A percentile compares a stretch with the other conserved stretches of the same genome.
Conservation (phyloP, 1,139 yeast genomes). For the Nakaseomyces glabratus region DNA sequence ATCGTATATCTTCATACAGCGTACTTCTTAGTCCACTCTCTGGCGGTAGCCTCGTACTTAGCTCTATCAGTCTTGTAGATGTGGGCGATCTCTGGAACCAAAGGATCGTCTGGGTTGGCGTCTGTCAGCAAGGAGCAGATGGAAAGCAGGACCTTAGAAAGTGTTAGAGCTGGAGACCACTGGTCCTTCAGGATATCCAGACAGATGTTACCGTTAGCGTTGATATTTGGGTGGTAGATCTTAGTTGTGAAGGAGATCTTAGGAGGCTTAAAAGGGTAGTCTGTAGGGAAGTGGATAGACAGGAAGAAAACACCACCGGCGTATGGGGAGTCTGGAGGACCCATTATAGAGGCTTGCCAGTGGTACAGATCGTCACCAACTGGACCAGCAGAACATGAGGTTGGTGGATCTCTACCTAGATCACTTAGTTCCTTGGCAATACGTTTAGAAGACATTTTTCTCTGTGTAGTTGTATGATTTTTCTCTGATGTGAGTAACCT, state of each 20-base stretch:
- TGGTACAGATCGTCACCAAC: slow-evolving; percentile 92
- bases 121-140: slow-evolving; percentile 89
- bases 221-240: slow-evolving; percentile 86
- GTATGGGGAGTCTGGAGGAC: slow-evolving; percentile 89
- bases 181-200: slow-evolving; percentile 42
- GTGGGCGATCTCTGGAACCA: slow-evolving; percentile 97
- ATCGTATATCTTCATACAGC: slow-evolving; percentile 75
- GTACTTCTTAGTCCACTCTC: slow-evolving; percentile 97
- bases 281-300: slow-evolving; percentile 89
- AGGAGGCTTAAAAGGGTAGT: slow-evolving; percentile 91
- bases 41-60: slow-evolving; percentile 93
- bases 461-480: no score
- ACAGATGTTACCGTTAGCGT: slow-evolving; percentile 65
- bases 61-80: slow-evolving; percentile 90
- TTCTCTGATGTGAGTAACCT: no score
- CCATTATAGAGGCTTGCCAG: slow-evolving; percentile 97
- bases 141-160: slow-evolving; percentile 79
- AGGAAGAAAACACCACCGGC: slow-evolving; percentile 90
- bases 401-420: slow-evolving; percentile 97
- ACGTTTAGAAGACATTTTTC: slow-evolving; percentile 56
- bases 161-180: slow-evolving; percentile 69
- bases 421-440: slow-evolving; percentile 92
- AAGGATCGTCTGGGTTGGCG: slow-evolving; percentile 98
- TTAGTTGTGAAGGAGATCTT: slow-evolving; percentile 83
- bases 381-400: slow-evolving; percentile 99